phyloP scores from a whole-genome alignment of 352 stramenopile species.

The Globisporangium ultimum region DNA sequence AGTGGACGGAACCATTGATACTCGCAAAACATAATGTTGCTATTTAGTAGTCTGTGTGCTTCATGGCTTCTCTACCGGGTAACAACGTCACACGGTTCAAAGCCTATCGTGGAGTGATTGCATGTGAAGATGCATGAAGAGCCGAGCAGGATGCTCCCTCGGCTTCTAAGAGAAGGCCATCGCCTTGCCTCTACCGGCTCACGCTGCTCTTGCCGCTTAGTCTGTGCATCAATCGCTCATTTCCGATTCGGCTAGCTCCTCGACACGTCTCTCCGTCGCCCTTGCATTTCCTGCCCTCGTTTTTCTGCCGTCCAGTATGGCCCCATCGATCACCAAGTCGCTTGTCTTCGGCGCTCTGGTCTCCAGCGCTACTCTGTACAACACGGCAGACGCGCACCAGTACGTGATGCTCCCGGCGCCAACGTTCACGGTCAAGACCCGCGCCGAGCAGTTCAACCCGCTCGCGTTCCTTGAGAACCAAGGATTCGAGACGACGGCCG shows the following conservation, averaged over 20 bases:
- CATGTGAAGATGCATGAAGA: too few species aligned
- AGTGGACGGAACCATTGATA: too few species aligned
- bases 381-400: conserved; percentile 22
- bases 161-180: too few species aligned
- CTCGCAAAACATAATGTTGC: too few species aligned
- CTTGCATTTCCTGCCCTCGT: background rate
- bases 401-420: conserved; percentile 33
- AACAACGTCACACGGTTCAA: too few species aligned
- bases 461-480: conserved; percentile 52
- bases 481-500: conserved; percentile 29
- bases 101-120: too few species aligned
- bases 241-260: background rate
- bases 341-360: conserved; percentile 19
- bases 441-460: conserved; percentile 34
- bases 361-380: conserved; percentile 10
- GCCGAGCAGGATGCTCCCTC: too few species aligned
- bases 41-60: too few species aligned
- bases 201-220: too few species aligned
- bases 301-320: background rate
- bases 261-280: background rate
- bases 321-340: conserved; percentile 14
- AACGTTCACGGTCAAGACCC: conserved; percentile 32
- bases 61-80: too few species aligned
- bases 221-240: too few species aligned
- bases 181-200: too few species aligned